A percentile compares a stretch with the other conserved stretches of the same genome.
Evolutionary conservation across 2,329 filamentous ascomycete species (phyloP).

Genomic region (Xylaria sp.): DNA sequence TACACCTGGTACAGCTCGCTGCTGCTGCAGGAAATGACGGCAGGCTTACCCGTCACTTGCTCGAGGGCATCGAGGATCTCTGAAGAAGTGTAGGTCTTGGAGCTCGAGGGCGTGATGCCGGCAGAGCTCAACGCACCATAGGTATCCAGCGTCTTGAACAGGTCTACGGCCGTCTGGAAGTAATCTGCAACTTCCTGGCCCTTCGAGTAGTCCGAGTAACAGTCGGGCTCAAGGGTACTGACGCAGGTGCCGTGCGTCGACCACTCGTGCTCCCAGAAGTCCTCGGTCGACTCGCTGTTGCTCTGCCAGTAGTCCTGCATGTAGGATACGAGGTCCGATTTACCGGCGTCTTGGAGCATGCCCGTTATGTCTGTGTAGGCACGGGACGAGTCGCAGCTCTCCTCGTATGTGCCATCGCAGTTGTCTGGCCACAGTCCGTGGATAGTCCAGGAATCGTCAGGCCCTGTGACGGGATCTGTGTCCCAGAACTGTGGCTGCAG

Average conservation of each 20-base stretch:
- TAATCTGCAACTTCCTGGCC: slow-evolving; percentile 75
- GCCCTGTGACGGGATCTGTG: slow-evolving; percentile 70
- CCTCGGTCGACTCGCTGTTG: slow-evolving; percentile 70
- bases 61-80: slow-evolving; percentile 70
- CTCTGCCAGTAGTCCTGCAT: slow-evolving; percentile 81
- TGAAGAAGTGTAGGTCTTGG: slow-evolving; percentile 67
- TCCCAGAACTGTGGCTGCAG: slow-evolving; percentile 85
- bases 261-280: slow-evolving; percentile 81
- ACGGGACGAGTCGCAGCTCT: slow-evolving; percentile 71
- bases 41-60: slow-evolving; percentile 62
- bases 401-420: slow-evolving; percentile 76
- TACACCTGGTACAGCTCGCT: slow-evolving; percentile 64
- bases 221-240: slow-evolving; percentile 72
- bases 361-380: slow-evolving; percentile 72
- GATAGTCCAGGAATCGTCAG: slow-evolving; percentile 77
- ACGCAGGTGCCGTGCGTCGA: slow-evolving; percentile 80
- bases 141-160: slow-evolving; percentile 74
- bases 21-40: slow-evolving; percentile 66
- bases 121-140: slow-evolving; percentile 71
- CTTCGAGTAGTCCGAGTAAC: slow-evolving; percentile 70
- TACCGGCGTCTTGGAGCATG: slow-evolving; percentile 61
- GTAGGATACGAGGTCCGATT: slow-evolving; percentile 67
- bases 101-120: slow-evolving; percentile 66
- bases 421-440: slow-evolving; percentile 76
- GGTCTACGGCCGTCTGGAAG: slow-evolving; percentile 71